phyloP scores from a whole-genome alignment of 169 alveolate species.

The Blepharisma undulans region DNA sequence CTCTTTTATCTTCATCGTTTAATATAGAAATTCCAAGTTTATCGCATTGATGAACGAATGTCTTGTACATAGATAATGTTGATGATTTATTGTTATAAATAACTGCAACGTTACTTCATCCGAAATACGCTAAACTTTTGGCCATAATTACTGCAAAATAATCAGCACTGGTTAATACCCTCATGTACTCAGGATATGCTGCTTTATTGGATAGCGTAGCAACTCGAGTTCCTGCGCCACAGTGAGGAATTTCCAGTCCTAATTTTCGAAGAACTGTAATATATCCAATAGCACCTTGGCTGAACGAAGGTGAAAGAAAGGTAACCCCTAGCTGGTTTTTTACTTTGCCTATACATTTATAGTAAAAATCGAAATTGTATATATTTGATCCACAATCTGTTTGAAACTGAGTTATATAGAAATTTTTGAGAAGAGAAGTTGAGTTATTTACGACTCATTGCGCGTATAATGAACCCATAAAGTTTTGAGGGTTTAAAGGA shows the following conservation, averaged over 20 bases:
- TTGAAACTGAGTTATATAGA: not conserved
- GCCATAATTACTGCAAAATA: not conserved
- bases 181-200: not conserved
- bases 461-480: not conserved
- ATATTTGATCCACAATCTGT: slow-evolving; percentile 21
- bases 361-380: not conserved
- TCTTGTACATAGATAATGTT: not conserved
- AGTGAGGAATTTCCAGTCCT: not conserved
- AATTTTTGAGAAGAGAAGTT: not conserved
- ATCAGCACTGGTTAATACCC: not conserved
- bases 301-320: not conserved
- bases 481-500: not conserved
- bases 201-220: not conserved
- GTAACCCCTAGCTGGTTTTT: slow-evolving; percentile 3
- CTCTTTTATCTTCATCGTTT: not conserved
- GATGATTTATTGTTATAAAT: not conserved
- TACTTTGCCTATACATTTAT: not conserved
- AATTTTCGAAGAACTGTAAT: not conserved
- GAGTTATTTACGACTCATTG: not conserved
- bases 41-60: not conserved
- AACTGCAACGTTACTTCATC: not conserved
- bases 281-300: not conserved
- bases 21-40: not conserved
- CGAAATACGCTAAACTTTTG: not conserved
- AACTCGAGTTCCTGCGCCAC: not conserved